phyloP scores from a whole-genome alignment of 192 early-diverging fungal genomes.

The Linnemannia exigua region DNA sequence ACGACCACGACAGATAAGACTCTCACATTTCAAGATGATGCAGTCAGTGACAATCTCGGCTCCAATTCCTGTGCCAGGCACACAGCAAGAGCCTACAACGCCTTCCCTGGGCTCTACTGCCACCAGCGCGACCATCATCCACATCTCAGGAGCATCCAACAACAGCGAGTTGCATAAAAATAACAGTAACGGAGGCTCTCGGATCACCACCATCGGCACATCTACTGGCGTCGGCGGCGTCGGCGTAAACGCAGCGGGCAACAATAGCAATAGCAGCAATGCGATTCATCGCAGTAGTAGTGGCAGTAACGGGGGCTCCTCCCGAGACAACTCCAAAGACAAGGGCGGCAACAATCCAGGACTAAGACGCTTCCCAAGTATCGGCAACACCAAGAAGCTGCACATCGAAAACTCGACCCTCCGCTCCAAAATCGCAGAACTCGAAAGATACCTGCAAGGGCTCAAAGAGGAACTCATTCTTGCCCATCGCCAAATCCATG shows the following conservation, averaged over 20 bases:
- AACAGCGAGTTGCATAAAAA: neutral
- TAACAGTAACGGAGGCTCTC: slow-evolving; percentile 1
- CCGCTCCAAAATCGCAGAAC: slow-evolving; percentile 33
- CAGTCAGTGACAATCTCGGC: slow-evolving; percentile 25
- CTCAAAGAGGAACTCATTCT: slow-evolving; percentile 46
- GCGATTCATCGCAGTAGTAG: neutral
- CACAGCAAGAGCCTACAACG: slow-evolving; percentile 32
- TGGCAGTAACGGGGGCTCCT: neutral
- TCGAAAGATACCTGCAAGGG: slow-evolving; percentile 43
- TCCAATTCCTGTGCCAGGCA: slow-evolving; percentile 39
- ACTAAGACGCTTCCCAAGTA: slow-evolving; percentile 15
- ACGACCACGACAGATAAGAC: too few relatives aligned
- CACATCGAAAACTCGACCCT: slow-evolving; percentile 25
- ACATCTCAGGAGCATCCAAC: neutral
- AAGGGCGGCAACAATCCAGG: neutral
- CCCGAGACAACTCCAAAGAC: neutral
- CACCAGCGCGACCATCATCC: slow-evolving; percentile 1
- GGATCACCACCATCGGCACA: neutral
- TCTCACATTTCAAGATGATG: neutral
- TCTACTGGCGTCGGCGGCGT: neutral
- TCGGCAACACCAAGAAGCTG: slow-evolving; percentile 23
- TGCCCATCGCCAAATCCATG: slow-evolving; percentile 25
- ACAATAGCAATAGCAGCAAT: neutral
- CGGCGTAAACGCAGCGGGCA: too few relatives aligned
- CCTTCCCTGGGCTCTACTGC: slow-evolving; percentile 9